These are phyloP conservation scores for Curvularia verruculosa DNA, from an alignment of 2,329 filamentous ascomycete species.

Conservation along the genomic window DNA sequence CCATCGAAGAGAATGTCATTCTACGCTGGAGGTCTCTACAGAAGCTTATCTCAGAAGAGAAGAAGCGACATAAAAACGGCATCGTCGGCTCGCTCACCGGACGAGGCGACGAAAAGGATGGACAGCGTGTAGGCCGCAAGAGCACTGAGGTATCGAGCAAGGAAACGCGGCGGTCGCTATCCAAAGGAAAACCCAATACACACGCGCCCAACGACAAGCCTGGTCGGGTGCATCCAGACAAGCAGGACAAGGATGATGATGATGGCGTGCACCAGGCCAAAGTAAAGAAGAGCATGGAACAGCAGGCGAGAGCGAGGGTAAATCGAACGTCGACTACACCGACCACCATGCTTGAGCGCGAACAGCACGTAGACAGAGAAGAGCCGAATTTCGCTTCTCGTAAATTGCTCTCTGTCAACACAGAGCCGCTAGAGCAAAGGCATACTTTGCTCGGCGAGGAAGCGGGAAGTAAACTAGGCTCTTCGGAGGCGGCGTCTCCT, in stretches of 20 bases:
- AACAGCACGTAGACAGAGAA: slow-evolving; percentile 3
- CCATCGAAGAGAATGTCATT: slow-evolving; percentile 40
- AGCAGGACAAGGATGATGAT: slow-evolving; percentile 13
- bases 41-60: slow-evolving; percentile 32
- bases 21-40: slow-evolving; percentile 35
- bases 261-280: slow-evolving; percentile 4
- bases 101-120: slow-evolving; percentile 33
- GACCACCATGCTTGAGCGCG: slow-evolving; percentile 15
- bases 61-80: slow-evolving; percentile 32
- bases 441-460: no score
- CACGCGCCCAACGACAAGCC: slow-evolving; percentile 18
- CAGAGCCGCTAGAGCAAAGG: slow-evolving; percentile 1
- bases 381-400: slow-evolving; percentile 6
- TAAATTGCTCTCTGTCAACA: background rate
- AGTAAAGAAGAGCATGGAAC: background rate
- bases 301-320: slow-evolving; percentile 19
- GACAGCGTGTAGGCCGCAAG: slow-evolving; percentile 38
- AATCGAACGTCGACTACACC: slow-evolving; percentile 31
- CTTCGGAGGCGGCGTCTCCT: background rate
- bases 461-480: background rate
- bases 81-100: slow-evolving; percentile 36
- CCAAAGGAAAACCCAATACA: slow-evolving; percentile 19
- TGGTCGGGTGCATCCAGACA: background rate
- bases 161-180: slow-evolving; percentile 5
- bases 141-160: slow-evolving; percentile 19